Conservation (phyloP, 2,329 filamentous ascomycete species). For the Colletotrichum liriopes region DNA sequence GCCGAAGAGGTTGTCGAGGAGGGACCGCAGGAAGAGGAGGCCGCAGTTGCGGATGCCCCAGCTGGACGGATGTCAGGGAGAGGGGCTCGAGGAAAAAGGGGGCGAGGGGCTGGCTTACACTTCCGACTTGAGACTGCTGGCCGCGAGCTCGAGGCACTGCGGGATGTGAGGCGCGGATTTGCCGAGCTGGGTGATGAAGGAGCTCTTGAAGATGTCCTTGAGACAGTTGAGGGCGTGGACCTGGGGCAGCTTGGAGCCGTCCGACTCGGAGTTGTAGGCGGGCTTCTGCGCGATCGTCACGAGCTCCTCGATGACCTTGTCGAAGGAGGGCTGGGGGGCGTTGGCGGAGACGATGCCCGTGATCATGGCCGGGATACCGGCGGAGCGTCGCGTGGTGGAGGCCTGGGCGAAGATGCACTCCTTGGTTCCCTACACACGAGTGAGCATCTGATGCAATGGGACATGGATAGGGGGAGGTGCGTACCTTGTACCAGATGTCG, state of each 20-base stretch:
- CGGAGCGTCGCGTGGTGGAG: conserved; percentile 90
- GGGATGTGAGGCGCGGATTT: conserved; percentile 83
- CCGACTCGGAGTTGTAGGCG: conserved; percentile 69
- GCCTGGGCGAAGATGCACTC: conserved; percentile 81
- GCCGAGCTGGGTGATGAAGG: conserved; percentile 80
- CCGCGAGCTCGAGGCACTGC: conserved; percentile 83
- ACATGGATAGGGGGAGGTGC: conserved; percentile 12
- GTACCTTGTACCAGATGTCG: conserved; percentile 79
- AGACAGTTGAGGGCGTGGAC: conserved; percentile 96
- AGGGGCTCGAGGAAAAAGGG: conserved; percentile 4
- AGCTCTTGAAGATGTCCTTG: conserved; percentile 91
- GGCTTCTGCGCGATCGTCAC: conserved; percentile 71
- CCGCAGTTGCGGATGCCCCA: conserved; percentile 98
- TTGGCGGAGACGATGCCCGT: conserved; percentile 84
- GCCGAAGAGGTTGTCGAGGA: conserved; percentile 85
- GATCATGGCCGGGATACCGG: conserved; percentile 90
- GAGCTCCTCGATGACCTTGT: conserved; percentile 75
- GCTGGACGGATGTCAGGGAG: conserved; percentile 55
- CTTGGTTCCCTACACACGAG: conserved; percentile 69
- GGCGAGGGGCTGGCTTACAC: conserved; percentile 67
- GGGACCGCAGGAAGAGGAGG: conserved; percentile 87
- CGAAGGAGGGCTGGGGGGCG: conserved; percentile 72
- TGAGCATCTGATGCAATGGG: background rate
- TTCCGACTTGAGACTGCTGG: conserved; percentile 82
- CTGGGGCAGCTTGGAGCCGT: conserved; percentile 82